phyloP scores from a whole-genome alignment of 441 rosid genomes.

The Manihot esculenta region DNA sequence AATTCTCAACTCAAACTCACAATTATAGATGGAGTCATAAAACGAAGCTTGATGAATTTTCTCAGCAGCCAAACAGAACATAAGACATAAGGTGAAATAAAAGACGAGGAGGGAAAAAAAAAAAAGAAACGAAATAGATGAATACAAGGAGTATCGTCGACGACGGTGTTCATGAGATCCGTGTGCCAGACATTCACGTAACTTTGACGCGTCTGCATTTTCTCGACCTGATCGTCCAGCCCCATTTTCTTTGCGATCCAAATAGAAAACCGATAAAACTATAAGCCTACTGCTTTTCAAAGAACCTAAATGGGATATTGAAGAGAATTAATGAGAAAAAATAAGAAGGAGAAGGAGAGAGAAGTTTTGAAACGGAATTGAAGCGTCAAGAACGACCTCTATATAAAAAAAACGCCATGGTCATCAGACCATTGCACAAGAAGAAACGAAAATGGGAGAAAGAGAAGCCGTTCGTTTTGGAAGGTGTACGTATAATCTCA shows the following conservation, averaged over 20 bases:
- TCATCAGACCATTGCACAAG: no score
- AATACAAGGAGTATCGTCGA: constrained; percentile 41
- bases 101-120: not conserved
- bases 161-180: constrained; percentile 33
- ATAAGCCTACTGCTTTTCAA: not conserved
- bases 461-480: constrained; percentile 6
- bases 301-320: not conserved
- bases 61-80: not conserved
- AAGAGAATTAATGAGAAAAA: not conserved
- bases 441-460: not conserved
- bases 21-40: not conserved
- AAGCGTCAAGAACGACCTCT: not conserved
- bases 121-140: not conserved
- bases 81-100: not conserved
- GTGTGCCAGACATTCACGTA: constrained; percentile 52
- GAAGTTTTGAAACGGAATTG: not conserved
- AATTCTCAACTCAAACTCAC: not conserved
- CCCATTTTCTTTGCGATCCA: constrained; percentile 20
- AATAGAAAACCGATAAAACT: no score
- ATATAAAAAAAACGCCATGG: not conserved
- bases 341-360: not conserved
- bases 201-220: constrained; percentile 39
- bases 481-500: not conserved
- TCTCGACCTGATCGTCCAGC: constrained; percentile 21
- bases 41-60: not conserved